Evolutionary conservation across 345 rosid genomes (phyloP).

Genomic region (Ricinus communis): DNA sequence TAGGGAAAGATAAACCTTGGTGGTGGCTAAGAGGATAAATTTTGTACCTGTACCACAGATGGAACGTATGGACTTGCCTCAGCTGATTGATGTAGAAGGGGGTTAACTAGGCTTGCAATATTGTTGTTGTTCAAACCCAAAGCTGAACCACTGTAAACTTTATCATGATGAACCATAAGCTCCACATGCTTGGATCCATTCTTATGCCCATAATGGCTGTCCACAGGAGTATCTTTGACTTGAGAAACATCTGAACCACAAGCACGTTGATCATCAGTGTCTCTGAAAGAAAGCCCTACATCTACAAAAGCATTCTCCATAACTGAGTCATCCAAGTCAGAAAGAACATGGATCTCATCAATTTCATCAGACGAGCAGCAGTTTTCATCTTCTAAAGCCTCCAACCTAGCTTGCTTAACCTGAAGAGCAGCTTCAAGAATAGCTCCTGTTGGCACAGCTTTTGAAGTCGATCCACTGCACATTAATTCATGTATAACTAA

Average conservation of each 20-base stretch:
- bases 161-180: slow-evolving; percentile 12
- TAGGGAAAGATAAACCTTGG: neutral
- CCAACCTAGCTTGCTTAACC: slow-evolving; percentile 59
- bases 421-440: slow-evolving; percentile 60
- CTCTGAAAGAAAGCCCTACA: slow-evolving; percentile 42
- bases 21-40: neutral
- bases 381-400: slow-evolving; percentile 25
- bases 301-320: slow-evolving; percentile 56
- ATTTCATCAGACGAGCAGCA: slow-evolving; percentile 24
- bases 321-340: slow-evolving; percentile 43
- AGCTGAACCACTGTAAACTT: slow-evolving; percentile 16
- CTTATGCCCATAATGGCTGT: slow-evolving; percentile 17
- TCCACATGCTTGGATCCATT: slow-evolving; percentile 19
- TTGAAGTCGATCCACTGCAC: slow-evolving; percentile 33
- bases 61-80: slow-evolving; percentile 26
- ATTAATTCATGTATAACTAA: slow-evolving; percentile 54
- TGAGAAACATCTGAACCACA: slow-evolving; percentile 38
- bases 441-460: slow-evolving; percentile 33
- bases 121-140: slow-evolving; percentile 12
- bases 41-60: slow-evolving; percentile 35
- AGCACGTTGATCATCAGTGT: slow-evolving; percentile 19
- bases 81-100: slow-evolving; percentile 19
- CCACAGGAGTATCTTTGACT: slow-evolving; percentile 49
- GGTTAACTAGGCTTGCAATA: slow-evolving; percentile 18
- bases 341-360: slow-evolving; percentile 39